phyloP scores from a whole-genome alignment of 2,329 filamentous ascomycete species.

The Chaetomium sp. region DNA sequence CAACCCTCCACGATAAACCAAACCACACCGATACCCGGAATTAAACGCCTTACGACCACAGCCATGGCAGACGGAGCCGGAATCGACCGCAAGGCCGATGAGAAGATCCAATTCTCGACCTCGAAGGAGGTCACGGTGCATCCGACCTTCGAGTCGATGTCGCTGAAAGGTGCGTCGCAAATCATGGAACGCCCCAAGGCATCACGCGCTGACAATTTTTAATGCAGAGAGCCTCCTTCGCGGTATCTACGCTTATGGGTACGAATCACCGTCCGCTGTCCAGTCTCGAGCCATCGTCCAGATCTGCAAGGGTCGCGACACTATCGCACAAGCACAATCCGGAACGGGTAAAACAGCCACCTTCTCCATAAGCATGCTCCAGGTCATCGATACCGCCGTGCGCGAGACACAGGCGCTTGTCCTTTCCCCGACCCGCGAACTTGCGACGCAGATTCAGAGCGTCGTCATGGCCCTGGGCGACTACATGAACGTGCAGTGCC shows the following conservation, averaged over 20 bases:
- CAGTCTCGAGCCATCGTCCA: conserved; percentile 98
- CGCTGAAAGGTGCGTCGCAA: conserved; percentile 69
- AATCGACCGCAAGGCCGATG: conserved; percentile 89
- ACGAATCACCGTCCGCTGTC: conserved; percentile 96
- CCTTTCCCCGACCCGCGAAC: conserved; percentile 91
- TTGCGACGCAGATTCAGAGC: conserved; percentile 97
- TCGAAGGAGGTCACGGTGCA: conserved; percentile 97
- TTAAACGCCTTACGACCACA: conserved; percentile 20
- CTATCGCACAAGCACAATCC: conserved; percentile 96
- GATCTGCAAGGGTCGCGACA: conserved; percentile 98
- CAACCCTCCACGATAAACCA: background rate
- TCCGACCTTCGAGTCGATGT: conserved; percentile 94
- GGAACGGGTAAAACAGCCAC: conserved; percentile 97
- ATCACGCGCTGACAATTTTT: conserved; percentile 1
- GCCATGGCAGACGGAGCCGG: conserved; percentile 80
- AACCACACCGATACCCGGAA: background rate
- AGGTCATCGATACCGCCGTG: conserved; percentile 91
- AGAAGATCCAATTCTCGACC: conserved; percentile 97
- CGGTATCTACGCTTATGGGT: conserved; percentile 97
- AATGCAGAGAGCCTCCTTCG: conserved; percentile 82
- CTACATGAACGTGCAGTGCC: conserved; percentile 99
- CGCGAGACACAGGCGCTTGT: conserved; percentile 94
- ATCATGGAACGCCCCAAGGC: background rate
- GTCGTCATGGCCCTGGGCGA: conserved; percentile 99
- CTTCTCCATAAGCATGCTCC: conserved; percentile 93